phyloP scores from a whole-genome alignment of 495 filamentous ascomycete species.

The Daldinia vernicosa region DNA sequence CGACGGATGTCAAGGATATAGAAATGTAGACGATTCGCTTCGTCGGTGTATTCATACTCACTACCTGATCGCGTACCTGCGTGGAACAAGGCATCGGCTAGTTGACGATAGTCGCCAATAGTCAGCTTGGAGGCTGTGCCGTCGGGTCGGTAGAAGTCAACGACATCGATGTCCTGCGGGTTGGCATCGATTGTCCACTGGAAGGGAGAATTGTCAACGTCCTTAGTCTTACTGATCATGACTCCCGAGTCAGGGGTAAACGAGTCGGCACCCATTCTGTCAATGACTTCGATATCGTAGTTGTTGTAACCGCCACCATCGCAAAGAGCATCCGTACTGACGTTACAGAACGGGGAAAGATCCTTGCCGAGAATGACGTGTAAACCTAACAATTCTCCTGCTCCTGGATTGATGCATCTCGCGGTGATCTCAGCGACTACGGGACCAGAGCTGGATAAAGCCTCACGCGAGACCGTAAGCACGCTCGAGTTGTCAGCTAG shows the following conservation, averaged over 20 bases:
- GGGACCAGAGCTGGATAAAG: slow-evolving; percentile 48
- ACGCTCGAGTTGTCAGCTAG: slow-evolving; percentile 46
- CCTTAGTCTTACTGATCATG: slow-evolving; percentile 56
- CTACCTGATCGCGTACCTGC: slow-evolving; percentile 54
- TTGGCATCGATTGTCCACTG: slow-evolving; percentile 57
- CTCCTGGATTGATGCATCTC: slow-evolving; percentile 45
- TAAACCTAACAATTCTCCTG: slow-evolving; percentile 50
- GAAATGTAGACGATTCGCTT: slow-evolving; percentile 50
- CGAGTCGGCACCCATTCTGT: slow-evolving; percentile 55
- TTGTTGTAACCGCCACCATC: slow-evolving; percentile 52
- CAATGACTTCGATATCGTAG: slow-evolving; percentile 55
- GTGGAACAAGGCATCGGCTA: slow-evolving; percentile 55
- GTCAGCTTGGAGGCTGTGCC: slow-evolving; percentile 43
- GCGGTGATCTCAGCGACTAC: slow-evolving; percentile 52
- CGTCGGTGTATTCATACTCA: slow-evolving; percentile 51
- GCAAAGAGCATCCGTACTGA: slow-evolving; percentile 49
- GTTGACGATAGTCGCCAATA: slow-evolving; percentile 54
- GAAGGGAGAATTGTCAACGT: slow-evolving; percentile 46
- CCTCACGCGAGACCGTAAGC: slow-evolving; percentile 47
- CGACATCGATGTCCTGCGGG: slow-evolving; percentile 50
- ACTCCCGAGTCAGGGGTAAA: slow-evolving; percentile 54
- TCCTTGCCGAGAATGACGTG: slow-evolving; percentile 48
- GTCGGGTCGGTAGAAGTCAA: slow-evolving; percentile 48
- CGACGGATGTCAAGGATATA: slow-evolving; percentile 50
- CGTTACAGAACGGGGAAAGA: slow-evolving; percentile 48